Evolutionary conservation across 2,329 filamentous ascomycete genomes (phyloP).

Genomic region (Triangularia verruculosa): DNA sequence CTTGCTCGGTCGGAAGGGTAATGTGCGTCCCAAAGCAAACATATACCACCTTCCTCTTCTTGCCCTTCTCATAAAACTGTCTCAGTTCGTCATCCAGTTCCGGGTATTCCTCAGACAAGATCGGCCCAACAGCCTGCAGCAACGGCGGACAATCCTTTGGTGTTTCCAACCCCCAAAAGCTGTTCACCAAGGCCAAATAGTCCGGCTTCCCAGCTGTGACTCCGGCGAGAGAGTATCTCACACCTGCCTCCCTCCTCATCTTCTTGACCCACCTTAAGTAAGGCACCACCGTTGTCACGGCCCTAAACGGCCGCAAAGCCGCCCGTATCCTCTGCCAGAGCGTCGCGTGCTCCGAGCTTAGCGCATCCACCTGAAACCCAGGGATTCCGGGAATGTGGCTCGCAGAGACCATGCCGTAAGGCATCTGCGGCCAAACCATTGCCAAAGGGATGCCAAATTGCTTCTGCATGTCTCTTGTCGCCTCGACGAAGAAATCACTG

Average conservation of each 20-base stretch:
- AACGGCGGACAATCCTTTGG: conserved; percentile 42
- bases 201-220: conserved; percentile 35
- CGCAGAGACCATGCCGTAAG: conserved; percentile 36
- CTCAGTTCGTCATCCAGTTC: conserved; percentile 29
- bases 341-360: conserved; percentile 40
- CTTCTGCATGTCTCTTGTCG: conserved; percentile 38
- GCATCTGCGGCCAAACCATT: conserved; percentile 42
- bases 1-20: conserved; percentile 31
- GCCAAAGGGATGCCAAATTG: conserved; percentile 40
- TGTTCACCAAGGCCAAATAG: conserved; percentile 43
- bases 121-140: conserved; percentile 39
- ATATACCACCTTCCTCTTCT: conserved; percentile 37
- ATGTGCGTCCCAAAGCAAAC: conserved; percentile 44
- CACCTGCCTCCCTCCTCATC: conserved; percentile 36
- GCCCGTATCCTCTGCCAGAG: conserved; percentile 37
- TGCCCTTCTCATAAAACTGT: conserved; percentile 31
- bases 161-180: conserved; percentile 43
- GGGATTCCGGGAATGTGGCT: conserved; percentile 42
- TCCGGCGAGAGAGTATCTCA: conserved; percentile 31
- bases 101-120: conserved; percentile 37
- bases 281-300: conserved; percentile 31
- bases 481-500: conserved; percentile 44
- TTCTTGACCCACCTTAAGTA: conserved; percentile 32
- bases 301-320: conserved; percentile 33
- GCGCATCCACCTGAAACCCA: conserved; percentile 39